These are phyloP conservation scores for Sabuloglossum arenarium DNA, from an alignment of 495 filamentous ascomycete species.

Conservation along the genomic window DNA sequence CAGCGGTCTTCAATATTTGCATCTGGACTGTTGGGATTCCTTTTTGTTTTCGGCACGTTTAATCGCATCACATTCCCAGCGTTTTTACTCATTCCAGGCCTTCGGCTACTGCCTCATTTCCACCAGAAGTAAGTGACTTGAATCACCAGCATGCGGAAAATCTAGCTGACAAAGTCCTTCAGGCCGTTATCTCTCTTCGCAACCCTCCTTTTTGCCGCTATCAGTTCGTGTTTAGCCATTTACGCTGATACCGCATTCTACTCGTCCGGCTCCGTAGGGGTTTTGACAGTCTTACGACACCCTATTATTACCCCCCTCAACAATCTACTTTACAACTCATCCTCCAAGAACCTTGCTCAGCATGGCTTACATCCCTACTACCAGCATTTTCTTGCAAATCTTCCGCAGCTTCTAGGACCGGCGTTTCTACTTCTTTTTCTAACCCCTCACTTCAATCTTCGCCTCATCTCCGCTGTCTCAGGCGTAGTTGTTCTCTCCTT, in stretches of 20 bases:
- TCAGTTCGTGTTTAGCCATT: conserved; percentile 50
- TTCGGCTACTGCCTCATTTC: conserved; percentile 72
- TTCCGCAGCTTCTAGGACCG: conserved; percentile 82
- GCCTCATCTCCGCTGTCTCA: conserved; percentile 57
- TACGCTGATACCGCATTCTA: conserved; percentile 73
- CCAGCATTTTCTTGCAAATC: conserved; percentile 69
- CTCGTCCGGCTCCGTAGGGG: conserved; percentile 27
- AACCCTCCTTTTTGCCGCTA: conserved; percentile 33
- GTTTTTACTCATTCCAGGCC: conserved; percentile 59
- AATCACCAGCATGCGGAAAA: neutral
- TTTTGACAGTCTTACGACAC: conserved; percentile 26
- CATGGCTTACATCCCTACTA: conserved; percentile 88
- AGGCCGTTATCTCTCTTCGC: conserved; percentile 50
- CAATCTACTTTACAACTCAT: conserved; percentile 73
- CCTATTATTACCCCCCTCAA: conserved; percentile 80
- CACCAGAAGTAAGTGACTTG: conserved; percentile 40
- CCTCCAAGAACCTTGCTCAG: conserved; percentile 53
- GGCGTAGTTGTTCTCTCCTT: conserved; percentile 61
- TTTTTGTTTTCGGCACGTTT: conserved; percentile 71
- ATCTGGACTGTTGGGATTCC: conserved; percentile 52
- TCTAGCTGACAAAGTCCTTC: conserved; percentile 12
- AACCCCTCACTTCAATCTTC: conserved; percentile 31
- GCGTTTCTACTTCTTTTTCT: conserved; percentile 44
- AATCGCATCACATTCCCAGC: conserved; percentile 95
- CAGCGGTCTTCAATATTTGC: conserved; percentile 54